phyloP scores from a whole-genome alignment of 2,329 filamentous ascomycete species.

The Paraconiothyrium brasiliense region DNA sequence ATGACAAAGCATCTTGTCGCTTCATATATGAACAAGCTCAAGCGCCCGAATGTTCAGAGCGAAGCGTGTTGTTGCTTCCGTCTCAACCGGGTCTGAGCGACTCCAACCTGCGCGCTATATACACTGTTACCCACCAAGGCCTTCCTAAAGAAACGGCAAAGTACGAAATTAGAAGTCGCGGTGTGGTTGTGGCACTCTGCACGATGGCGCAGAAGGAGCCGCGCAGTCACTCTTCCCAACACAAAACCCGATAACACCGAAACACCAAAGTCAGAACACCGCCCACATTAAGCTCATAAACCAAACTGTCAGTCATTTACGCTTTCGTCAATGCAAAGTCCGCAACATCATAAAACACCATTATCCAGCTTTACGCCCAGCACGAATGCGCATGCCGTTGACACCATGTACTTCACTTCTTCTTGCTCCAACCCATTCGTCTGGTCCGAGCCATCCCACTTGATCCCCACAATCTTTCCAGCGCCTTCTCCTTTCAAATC shows the following conservation, averaged over 20 bases:
- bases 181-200: too few species aligned
- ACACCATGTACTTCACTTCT: constrained; percentile 42
- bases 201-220: not conserved
- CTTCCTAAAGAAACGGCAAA: too few species aligned
- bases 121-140: too few species aligned
- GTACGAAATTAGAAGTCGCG: too few species aligned
- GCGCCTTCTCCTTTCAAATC: constrained; percentile 47
- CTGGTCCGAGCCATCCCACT: constrained; percentile 43
- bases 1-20: too few species aligned
- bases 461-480: constrained; percentile 47
- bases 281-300: not conserved
- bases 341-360: constrained; percentile 9
- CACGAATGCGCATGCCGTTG: constrained; percentile 33
- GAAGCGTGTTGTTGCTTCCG: too few species aligned
- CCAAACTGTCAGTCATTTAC: constrained; percentile 6
- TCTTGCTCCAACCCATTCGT: constrained; percentile 38
- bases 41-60: too few species aligned
- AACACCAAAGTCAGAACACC: not conserved
- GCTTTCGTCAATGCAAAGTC: not conserved
- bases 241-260: not conserved
- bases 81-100: too few species aligned
- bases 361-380: constrained; percentile 54
- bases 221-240: not conserved
- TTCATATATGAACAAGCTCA: too few species aligned
- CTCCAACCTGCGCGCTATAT: too few species aligned